Conservation (phyloP, 2,329 filamentous ascomycete genomes). For the Cladophialophora immunda region DNA sequence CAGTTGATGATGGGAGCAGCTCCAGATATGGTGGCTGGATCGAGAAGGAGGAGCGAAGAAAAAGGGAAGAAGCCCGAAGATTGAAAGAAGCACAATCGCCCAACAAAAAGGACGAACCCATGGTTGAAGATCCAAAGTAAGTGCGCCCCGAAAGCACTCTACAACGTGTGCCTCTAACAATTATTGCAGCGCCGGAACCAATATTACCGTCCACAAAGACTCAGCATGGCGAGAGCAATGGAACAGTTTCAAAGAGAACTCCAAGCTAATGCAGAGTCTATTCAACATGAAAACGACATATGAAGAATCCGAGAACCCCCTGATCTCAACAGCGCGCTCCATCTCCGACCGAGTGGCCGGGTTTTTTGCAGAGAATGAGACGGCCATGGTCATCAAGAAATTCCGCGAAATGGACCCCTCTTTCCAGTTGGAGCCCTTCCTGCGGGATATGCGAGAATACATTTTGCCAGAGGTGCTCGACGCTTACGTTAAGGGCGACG, state of each 20-base stretch:
- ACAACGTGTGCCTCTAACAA: conserved; percentile 36
- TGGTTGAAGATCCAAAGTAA: conserved; percentile 88
- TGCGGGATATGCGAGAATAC: conserved; percentile 95
- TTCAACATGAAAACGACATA: conserved; percentile 88
- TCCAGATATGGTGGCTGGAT: conserved; percentile 96
- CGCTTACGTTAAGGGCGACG: conserved; percentile 96
- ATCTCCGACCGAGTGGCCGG: conserved; percentile 93
- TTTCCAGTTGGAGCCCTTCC: conserved; percentile 94
- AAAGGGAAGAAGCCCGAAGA: conserved; percentile 77
- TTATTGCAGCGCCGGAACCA: conserved; percentile 80
- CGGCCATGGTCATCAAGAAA: conserved; percentile 95
- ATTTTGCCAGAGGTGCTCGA: conserved; percentile 97
- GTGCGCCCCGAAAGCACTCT: conserved; percentile 47
- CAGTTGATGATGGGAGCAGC: conserved; percentile 96
- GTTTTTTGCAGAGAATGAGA: conserved; percentile 99
- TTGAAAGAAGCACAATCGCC: conserved; percentile 65
- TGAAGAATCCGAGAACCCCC: conserved; percentile 95
- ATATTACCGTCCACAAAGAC: conserved; percentile 95
- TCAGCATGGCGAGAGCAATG: conserved; percentile 98
- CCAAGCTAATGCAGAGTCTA: conserved; percentile 84
- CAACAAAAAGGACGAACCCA: conserved; percentile 64
- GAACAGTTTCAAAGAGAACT: conserved; percentile 91
- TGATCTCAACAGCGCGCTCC: conserved; percentile 90
- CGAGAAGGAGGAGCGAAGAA: conserved; percentile 92
- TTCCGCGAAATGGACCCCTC: conserved; percentile 94